These are phyloP conservation scores for Phytophthora hybrid DNA, from an alignment of 352 stramenopile genomes.

Conservation along the genomic window DNA sequence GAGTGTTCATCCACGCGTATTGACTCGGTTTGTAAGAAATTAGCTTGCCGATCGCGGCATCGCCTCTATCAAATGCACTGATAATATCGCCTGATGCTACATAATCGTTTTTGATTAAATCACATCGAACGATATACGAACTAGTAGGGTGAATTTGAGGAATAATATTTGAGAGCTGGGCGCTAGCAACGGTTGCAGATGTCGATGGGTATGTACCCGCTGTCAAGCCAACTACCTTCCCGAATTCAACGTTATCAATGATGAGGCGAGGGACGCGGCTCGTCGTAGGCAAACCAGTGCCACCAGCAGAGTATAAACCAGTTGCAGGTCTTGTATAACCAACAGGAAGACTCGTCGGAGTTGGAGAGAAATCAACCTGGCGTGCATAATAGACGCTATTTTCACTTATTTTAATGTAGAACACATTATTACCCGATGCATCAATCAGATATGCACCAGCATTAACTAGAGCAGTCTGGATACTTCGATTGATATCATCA, in stretches of 20 bases:
- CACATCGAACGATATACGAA: constrained; percentile 27
- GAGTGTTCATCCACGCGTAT: constrained; percentile 25
- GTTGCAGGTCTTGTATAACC: constrained; percentile 10
- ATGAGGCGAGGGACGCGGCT: constrained; percentile 6
- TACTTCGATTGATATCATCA: constrained; percentile 11
- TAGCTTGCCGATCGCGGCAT: constrained; percentile 14
- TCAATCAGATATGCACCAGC: constrained; percentile 18
- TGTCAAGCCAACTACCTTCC: constrained; percentile 13
- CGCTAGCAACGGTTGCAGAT: constrained; percentile 5
- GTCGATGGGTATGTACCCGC: constrained; percentile 14
- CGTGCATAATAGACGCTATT: constrained; percentile 19
- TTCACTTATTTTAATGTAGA: constrained; percentile 17
- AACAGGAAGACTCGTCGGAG: constrained; percentile 2
- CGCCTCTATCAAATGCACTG: constrained; percentile 11
- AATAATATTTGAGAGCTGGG: not conserved
- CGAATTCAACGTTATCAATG: constrained; percentile 28
- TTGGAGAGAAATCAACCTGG: constrained; percentile 9
- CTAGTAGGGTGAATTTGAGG: constrained; percentile 17
- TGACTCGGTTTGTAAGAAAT: constrained; percentile 18
- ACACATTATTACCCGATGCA: constrained; percentile 5
- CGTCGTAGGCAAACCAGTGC: constrained; percentile 21
- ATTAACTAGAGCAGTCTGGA: constrained; percentile 18
- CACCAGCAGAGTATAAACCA: constrained; percentile 2
- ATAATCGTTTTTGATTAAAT: constrained; percentile 33
- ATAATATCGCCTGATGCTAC: constrained; percentile 26